Evolutionary conservation across 2,329 filamentous ascomycete species (phyloP), one percentile per base, ranked within the genome.

Genomic region (Aspergillus ruber): DNA sequence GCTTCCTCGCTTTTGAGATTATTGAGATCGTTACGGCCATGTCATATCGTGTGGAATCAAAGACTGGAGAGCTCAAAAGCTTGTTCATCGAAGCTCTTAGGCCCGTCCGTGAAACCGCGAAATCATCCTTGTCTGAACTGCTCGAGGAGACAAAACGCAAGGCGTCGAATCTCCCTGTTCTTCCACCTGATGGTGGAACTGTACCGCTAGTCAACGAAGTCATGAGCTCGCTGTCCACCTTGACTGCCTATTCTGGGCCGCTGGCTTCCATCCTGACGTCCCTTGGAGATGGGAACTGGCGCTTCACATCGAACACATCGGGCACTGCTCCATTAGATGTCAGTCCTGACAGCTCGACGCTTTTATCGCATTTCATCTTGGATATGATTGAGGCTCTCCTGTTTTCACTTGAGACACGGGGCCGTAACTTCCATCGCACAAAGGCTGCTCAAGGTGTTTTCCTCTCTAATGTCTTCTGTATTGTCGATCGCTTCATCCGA

Each of bases 1-100:
- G 91, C 68, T 97, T 88, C 65, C 79, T 98, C 43, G 90, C 90
- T 6, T 98, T 95, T 65, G 93, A 98, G 64, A 88, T 97, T 27
- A 88, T 94, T 27, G 91, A 95, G 60, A 88, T 96, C 50, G 82
- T 97, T 42, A 87, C 88, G 0, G 80, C 79, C 10, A 77, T 95
- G 42, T 90, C 89, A 2, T 84, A 84, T 47, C 84, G 85, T 35
- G 74, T 98, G 3, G 91, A 95, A 53, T 79, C 81, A 4, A 83
- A 85, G 51, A 95, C 90, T 0, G 89, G 89, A 2, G 89, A 95
- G 60, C 77, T 96, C 49, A 95, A 95, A 64, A 76, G 81, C 25
- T 80, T 88, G 5, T 81, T 98, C 44, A 84, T 88, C 4, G 88
- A 94, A 46, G 88, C 89, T 7, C 74, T 97, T 12, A 90, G 93